Conservation (phyloP, 805 yeast species). For the Candida arabinofermentans region DNA sequence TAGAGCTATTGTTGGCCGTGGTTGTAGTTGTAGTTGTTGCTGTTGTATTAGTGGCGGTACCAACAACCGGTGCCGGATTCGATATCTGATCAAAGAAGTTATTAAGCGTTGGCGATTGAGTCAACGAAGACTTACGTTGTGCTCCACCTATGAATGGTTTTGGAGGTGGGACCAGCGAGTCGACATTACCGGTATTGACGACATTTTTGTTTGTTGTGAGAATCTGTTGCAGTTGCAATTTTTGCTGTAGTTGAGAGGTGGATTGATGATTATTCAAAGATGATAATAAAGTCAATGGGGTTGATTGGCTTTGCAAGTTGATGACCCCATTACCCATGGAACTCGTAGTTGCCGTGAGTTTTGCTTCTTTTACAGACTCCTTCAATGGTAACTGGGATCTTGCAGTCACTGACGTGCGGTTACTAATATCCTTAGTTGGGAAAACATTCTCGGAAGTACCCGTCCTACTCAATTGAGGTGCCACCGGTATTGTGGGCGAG, state of each 20-base stretch:
- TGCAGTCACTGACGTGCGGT: neutral
- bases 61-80: constrained; percentile 7
- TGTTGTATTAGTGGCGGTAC: constrained; percentile 2
- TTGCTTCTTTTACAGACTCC: constrained; percentile 4
- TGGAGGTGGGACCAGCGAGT: constrained; percentile 17
- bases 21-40: neutral
- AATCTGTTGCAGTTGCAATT: constrained; percentile 9
- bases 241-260: neutral
- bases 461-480: neutral
- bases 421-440: neutral
- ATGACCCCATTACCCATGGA: neutral
- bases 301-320: neutral
- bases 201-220: constrained; percentile 21
- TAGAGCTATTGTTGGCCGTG: neutral
- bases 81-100: constrained; percentile 19
- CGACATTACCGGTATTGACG: constrained; percentile 14
- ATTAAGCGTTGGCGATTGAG: constrained; percentile 18
- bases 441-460: neutral
- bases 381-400: constrained; percentile 6
- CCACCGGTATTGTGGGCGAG: neutral
- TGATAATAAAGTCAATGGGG: neutral
- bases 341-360: constrained; percentile 15
- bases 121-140: constrained; percentile 4
- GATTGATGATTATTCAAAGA: neutral
- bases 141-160: constrained; percentile 17